Percentiles rank a stretch among this genome's conserved stretches.
Conservation (phyloP, 192 early-diverging fungal species). For the Bifiguratus adelaidae region DNA sequence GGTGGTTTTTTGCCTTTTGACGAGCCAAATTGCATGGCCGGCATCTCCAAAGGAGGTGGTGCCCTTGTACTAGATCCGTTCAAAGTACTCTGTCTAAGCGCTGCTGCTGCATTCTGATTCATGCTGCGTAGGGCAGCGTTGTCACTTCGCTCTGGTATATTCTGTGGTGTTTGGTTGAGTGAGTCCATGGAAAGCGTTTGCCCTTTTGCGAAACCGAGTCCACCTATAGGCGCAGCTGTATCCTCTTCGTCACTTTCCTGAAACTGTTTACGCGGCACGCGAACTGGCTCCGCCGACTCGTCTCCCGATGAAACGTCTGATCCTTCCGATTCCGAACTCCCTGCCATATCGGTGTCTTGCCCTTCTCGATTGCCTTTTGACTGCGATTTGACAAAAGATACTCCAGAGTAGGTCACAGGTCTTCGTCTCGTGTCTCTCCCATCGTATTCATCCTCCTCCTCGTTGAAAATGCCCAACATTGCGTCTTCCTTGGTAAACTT, state of each 20-base stretch:
- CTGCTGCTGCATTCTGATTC: no score
- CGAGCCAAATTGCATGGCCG: constrained; percentile 1
- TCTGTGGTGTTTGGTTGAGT: no score
- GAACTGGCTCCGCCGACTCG: no score
- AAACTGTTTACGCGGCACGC: no score
- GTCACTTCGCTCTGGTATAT: no score
- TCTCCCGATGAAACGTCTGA: constrained; percentile 13
- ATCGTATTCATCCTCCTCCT: constrained; percentile 34
- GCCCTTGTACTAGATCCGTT: constrained; percentile 2
- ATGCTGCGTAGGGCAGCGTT: no score
- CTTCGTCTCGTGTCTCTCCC: neutral
- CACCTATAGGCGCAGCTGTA: neutral
- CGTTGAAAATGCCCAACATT: constrained; percentile 44
- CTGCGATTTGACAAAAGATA: neutral
- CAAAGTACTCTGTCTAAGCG: constrained; percentile 5
- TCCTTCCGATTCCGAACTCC: constrained; percentile 3
- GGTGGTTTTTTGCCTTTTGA: no score
- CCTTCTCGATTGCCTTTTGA: constrained; percentile 8
- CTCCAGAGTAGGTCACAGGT: constrained; percentile 9
- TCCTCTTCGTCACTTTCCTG: no score
- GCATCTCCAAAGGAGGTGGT: neutral
- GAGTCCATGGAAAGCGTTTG: no score
- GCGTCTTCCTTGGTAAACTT: constrained; percentile 48
- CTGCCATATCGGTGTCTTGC: constrained; percentile 7
- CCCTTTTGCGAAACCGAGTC: no score